phyloP scores from a whole-genome alignment of 345 rosid species.

The Abelmoschus esculentus region DNA sequence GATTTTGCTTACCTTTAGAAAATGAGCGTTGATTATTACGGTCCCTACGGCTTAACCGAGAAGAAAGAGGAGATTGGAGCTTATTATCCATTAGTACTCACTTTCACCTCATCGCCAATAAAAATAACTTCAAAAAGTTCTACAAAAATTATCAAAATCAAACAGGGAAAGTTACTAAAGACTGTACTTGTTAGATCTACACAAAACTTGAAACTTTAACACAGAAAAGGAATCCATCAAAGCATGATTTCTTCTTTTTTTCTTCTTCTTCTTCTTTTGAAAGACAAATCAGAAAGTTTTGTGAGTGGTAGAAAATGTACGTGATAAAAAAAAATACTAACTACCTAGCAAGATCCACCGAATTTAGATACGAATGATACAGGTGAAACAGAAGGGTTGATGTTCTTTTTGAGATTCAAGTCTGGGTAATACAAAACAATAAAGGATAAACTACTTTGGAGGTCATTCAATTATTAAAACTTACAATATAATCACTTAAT shows the following conservation, averaged over 20 bases:
- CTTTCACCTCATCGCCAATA: slow-evolving; percentile 2
- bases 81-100: slow-evolving; percentile 5
- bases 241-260: too few species aligned
- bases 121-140: neutral
- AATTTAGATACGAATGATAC: neutral
- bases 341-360: neutral
- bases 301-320: neutral
- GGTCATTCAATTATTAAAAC: too few species aligned
- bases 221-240: neutral
- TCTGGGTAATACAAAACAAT: neutral
- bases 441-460: too few species aligned
- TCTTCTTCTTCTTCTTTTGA: too few species aligned
- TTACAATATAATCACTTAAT: too few species aligned
- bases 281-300: too few species aligned
- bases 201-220: neutral
- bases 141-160: neutral
- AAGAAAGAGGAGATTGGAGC: slow-evolving; percentile 43
- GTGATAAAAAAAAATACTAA: neutral
- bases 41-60: slow-evolving; percentile 56
- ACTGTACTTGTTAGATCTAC: neutral
- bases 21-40: slow-evolving; percentile 27
- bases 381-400: neutral
- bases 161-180: neutral
- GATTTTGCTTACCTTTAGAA: slow-evolving; percentile 33
- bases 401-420: neutral